Percentiles rank a stretch among this genome's conserved stretches.
phyloP scores from a whole-genome alignment of 208 protist genomes.

The Naegleria gruberi region DNA sequence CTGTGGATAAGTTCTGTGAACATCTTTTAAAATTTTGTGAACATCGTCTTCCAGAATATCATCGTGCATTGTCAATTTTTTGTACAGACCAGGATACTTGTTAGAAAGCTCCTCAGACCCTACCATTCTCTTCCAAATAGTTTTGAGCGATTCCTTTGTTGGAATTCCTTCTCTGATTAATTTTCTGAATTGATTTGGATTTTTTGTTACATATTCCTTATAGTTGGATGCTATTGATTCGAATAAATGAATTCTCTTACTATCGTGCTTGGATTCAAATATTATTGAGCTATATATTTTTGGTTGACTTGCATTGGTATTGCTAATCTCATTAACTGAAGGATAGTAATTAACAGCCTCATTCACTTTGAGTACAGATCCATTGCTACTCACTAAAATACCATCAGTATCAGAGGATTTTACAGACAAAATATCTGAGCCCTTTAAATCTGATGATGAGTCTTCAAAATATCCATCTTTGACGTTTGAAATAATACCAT shows the following conservation, averaged over 20 bases:
- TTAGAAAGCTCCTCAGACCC: background rate
- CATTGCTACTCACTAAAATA: no score
- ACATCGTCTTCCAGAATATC: background rate
- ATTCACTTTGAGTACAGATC: background rate
- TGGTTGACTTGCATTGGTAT: no score
- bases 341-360: background rate
- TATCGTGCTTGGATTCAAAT: background rate
- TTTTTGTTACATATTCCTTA: background rate
- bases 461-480: no score
- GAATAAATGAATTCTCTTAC: background rate
- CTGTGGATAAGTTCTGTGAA: constrained; percentile 69
- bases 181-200: background rate
- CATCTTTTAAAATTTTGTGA: constrained; percentile 59
- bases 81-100: background rate
- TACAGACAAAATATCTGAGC: no score
- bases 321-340: background rate
- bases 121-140: background rate
- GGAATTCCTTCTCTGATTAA: background rate
- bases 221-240: background rate
- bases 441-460: no score
- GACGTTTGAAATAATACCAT: no score
- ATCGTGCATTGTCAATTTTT: background rate
- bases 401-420: no score
- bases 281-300: background rate
- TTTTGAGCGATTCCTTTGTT: background rate